Percentiles rank a stretch among this genome's conserved stretches.
phyloP scores from a whole-genome alignment of 1,284 basidiomycete species.

The Mixia osmundae region DNA sequence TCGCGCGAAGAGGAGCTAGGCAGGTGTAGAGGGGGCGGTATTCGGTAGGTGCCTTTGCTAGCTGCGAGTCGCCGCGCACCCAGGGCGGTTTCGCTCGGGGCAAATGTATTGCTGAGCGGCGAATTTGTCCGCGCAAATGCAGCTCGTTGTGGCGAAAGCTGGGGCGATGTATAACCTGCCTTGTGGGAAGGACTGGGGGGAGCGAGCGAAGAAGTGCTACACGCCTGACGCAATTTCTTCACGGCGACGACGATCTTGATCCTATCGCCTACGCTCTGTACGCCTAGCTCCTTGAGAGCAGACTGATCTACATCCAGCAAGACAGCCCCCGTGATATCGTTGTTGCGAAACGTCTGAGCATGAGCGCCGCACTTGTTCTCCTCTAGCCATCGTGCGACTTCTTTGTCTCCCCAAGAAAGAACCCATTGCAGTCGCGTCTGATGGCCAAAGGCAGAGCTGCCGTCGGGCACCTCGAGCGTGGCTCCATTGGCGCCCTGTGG shows the following conservation, averaged over 20 bases:
- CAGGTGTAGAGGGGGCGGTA: constrained; percentile 18
- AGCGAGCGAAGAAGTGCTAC: constrained; percentile 19
- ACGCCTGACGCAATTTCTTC: constrained; percentile 42
- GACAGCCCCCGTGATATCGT: constrained; percentile 73
- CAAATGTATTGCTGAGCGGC: too few relatives aligned
- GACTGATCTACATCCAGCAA: constrained; percentile 66
- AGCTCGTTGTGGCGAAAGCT: too few relatives aligned
- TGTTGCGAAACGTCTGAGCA: constrained; percentile 42
- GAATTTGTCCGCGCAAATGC: too few relatives aligned
- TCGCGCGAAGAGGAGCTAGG: constrained; percentile 10
- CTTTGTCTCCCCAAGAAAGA: constrained; percentile 13
- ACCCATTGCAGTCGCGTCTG: constrained; percentile 12
- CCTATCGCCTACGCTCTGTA: constrained; percentile 61
- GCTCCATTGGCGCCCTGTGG: too few relatives aligned
- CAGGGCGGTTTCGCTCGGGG: too few relatives aligned
- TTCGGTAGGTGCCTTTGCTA: constrained; percentile 8
- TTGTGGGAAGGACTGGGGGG: too few relatives aligned
- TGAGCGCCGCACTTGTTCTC: constrained; percentile 39
- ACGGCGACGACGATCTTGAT: constrained; percentile 64
- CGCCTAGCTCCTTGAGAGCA: constrained; percentile 66
- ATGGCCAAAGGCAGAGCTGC: too few relatives aligned
- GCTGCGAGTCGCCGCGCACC: constrained; percentile 2
- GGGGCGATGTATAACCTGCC: too few relatives aligned
- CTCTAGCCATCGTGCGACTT: constrained; percentile 14
- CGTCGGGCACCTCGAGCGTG: too few relatives aligned